phyloP scores from a whole-genome alignment of 148 eudicot species.

The Arctostaphylos glauca region DNA sequence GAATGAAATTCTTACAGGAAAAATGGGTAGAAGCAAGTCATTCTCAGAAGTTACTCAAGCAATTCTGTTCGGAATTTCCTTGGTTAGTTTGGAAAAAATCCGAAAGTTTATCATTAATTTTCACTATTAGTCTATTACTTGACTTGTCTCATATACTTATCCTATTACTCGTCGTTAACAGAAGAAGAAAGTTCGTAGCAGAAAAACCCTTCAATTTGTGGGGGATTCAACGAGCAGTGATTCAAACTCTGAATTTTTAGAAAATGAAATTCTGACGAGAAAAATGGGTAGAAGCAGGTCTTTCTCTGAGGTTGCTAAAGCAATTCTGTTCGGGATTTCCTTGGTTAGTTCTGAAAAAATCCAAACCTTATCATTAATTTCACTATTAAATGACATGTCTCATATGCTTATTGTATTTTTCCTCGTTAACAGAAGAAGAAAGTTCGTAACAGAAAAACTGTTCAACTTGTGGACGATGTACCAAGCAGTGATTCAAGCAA shows the following conservation, averaged over 20 bases:
- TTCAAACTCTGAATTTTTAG: neutral
- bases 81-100: neutral
- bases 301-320: neutral
- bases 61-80: constrained; percentile 3
- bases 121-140: neutral
- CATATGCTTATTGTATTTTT: neutral
- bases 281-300: neutral
- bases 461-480: neutral
- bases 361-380: neutral
- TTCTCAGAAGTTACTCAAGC: neutral
- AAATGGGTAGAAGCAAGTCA: neutral
- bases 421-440: constrained; percentile 7
- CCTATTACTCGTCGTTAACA: neutral
- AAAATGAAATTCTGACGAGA: neutral
- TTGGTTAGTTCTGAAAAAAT: neutral
- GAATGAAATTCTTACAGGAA: neutral
- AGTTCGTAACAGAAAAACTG: neutral
- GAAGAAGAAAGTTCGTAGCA: neutral
- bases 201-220: neutral
- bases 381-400: neutral
- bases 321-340: constrained; percentile 4
- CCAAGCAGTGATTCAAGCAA: neutral
- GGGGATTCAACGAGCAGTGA: neutral
- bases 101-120: neutral
- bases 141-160: neutral